Conservation (phyloP, 108 stramenopile genomes). For the Nitzschia inconspicua region DNA sequence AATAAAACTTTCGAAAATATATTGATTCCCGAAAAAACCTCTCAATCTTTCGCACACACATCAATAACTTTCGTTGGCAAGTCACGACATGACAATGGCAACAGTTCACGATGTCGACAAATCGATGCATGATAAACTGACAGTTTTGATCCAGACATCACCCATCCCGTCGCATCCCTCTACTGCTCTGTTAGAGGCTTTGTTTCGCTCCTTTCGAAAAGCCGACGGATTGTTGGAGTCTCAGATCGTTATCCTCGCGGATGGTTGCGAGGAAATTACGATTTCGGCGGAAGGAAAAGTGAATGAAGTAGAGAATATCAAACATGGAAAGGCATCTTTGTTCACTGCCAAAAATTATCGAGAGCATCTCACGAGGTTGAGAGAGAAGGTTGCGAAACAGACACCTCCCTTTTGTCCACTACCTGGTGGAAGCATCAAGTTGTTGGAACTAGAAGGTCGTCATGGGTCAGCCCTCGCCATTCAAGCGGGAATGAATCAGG, state of each 20-base stretch:
- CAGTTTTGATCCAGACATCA: conserved; percentile 22
- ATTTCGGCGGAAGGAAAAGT: background rate
- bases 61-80: too few species aligned
- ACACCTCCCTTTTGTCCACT: conserved; percentile 19
- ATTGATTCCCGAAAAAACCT: too few species aligned
- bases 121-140: conserved; percentile 5
- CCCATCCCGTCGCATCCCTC: conserved; percentile 40
- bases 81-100: too few species aligned
- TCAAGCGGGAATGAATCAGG: conserved; percentile 3
- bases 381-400: background rate
- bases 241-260: conserved; percentile 25
- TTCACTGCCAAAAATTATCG: conserved; percentile 20
- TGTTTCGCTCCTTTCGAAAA: conserved; percentile 37
- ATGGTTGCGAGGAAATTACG: conserved; percentile 24
- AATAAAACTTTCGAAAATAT: too few species aligned
- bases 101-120: conserved; percentile 11
- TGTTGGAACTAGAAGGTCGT: conserved; percentile 15
- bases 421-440: conserved; percentile 14
- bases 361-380: conserved; percentile 14
- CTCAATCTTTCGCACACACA: too few species aligned
- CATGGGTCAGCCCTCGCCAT: conserved; percentile 27
- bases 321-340: conserved; percentile 17
- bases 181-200: conserved; percentile 34
- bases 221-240: conserved; percentile 28
- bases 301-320: conserved; percentile 12